Conservation (phyloP, 1,284 basidiomycete genomes). For the Polyporus tsugae region DNA sequence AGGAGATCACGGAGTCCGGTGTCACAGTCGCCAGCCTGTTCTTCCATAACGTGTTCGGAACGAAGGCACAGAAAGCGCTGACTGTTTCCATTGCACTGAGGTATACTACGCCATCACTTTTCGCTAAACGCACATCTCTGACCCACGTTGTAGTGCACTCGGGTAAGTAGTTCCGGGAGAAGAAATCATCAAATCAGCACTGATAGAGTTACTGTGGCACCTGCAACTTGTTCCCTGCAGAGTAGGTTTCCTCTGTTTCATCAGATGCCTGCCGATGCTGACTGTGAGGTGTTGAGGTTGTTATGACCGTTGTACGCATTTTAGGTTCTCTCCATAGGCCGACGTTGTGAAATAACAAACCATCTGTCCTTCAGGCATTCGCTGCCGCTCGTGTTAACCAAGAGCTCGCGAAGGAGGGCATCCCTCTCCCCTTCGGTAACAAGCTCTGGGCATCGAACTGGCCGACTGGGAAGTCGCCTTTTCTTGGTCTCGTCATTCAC, state of each 20-base stretch:
- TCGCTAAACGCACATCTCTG: background rate
- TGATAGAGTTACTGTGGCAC: background rate
- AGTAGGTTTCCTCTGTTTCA: slow-evolving; percentile 49
- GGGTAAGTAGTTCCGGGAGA: slow-evolving; percentile 30
- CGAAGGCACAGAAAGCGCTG: slow-evolving; percentile 64
- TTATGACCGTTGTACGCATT: slow-evolving; percentile 40
- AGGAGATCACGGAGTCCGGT: slow-evolving; percentile 64
- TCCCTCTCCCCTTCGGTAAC: slow-evolving; percentile 65
- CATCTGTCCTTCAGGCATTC: slow-evolving; percentile 34
- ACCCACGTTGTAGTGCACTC: slow-evolving; percentile 31
- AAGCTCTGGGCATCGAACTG: slow-evolving; percentile 72
- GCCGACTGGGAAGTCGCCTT: slow-evolving; percentile 66
- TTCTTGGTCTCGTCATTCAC: slow-evolving; percentile 66
- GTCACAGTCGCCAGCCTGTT: slow-evolving; percentile 72
- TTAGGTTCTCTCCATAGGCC: background rate
- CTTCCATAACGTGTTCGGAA: slow-evolving; percentile 74
- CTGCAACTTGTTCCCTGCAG: slow-evolving; percentile 1
- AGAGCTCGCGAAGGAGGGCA: slow-evolving; percentile 56
- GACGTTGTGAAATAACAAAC: background rate
- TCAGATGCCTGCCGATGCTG: background rate
- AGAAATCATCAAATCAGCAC: background rate
- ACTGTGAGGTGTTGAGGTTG: slow-evolving; percentile 30
- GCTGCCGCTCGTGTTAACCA: slow-evolving; percentile 42
- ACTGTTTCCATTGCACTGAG: slow-evolving; percentile 67
- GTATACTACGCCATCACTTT: slow-evolving; percentile 16